Evolutionary conservation across 441 rosid genomes (phyloP), one percentile per base, ranked within the genome.

Genomic region (Syzygium syzygioides): DNA sequence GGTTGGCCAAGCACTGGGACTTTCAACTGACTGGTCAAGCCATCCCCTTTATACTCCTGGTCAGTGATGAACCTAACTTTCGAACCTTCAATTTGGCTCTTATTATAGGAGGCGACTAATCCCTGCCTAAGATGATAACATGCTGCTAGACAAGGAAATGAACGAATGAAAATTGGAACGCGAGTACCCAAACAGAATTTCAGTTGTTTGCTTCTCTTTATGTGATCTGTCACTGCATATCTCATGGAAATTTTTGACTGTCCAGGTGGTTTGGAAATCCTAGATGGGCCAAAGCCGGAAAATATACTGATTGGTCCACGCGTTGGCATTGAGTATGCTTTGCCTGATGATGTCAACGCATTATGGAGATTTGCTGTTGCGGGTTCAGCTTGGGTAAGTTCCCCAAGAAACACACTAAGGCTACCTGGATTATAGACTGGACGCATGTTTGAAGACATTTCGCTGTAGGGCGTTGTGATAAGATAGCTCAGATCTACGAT

Each of bases 1-100:
- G 99, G 94, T 97, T 86, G 97, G 99, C 54, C 99, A 97, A 92
- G 99, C 99, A 85, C 92, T 97, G 86, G 99, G 99, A 90, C 92
- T 97, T 87, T 95, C 97, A 32, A 94, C 93, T 66, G 96, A 96
- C 62, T 96, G 99, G 99, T 97, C 98, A 83, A 92, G 93, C 90
- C 99, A 96, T 92, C 93, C 98, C 79, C 95, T 97, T 71, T 96
- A 91, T 84, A 88, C 92, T 79, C 95, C 98, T 55, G 99, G 99
- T 96, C 89, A 91, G 93, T 88, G 83, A 76, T 13, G 52, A 41
- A 76, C 53, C 83, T 4, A n/a, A 12, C 18, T 13, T 5, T 25
- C 4, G 28, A 13, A 41, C 7, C 52, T 13, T 23, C 25, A 3
- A 23, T 23, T 76, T 76, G n/a, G 10, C 83, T 76, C 26, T 76